Conservation (phyloP, 306 rosid genomes). For the Cercis canadensis region DNA sequence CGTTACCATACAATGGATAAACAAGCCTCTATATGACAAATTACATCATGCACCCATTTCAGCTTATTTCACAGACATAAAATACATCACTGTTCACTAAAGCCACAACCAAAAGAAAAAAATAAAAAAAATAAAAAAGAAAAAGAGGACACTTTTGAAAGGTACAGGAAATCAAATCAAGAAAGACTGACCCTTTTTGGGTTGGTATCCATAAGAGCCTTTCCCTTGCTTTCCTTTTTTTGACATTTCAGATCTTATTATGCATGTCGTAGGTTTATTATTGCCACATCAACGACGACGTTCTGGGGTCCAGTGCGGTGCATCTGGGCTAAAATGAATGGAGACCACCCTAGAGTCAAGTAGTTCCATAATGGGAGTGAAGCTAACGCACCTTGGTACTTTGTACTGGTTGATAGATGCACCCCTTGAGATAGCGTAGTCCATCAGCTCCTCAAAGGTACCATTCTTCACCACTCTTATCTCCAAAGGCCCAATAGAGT, state of each 20-base stretch:
- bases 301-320: constrained; percentile 85
- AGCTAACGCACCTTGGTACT: constrained; percentile 87
- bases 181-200: constrained; percentile 23
- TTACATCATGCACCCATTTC: constrained; percentile 44
- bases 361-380: constrained; percentile 82
- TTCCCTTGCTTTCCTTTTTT: neutral
- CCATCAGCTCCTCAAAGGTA: constrained; percentile 94
- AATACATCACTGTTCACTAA: constrained; percentile 21
- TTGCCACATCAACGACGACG: constrained; percentile 55
- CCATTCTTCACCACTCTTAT: constrained; percentile 87
- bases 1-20: constrained; percentile 36
- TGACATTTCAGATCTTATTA: neutral
- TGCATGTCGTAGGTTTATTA: constrained; percentile 15
- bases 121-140: no score
- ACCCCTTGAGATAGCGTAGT: constrained; percentile 89
- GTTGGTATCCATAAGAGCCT: constrained; percentile 3
- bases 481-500: constrained; percentile 89
- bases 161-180: constrained; percentile 42
- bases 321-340: constrained; percentile 75
- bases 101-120: constrained; percentile 18
- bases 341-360: constrained; percentile 81
- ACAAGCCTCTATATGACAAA: constrained; percentile 32
- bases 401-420: constrained; percentile 95
- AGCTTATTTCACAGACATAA: constrained; percentile 55
- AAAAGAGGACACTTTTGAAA: constrained; percentile 40